Percentiles rank a stretch among this genome's conserved stretches.
Evolutionary conservation across 345 rosid species (phyloP).

Genomic region (Linum usitatissimum): DNA sequence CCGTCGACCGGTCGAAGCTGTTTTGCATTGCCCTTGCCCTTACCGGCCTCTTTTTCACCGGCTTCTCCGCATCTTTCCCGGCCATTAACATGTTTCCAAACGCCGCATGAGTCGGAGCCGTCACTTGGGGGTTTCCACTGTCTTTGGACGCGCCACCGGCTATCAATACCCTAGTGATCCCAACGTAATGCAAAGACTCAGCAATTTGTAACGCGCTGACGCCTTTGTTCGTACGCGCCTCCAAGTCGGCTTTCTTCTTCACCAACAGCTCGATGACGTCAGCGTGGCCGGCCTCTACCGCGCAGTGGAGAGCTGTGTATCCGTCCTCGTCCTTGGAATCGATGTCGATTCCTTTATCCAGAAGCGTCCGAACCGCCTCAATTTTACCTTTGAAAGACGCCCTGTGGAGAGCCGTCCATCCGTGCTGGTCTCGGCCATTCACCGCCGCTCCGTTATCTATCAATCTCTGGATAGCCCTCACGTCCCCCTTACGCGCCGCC

Average conservation of each 20-base stretch:
- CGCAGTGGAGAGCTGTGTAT: slow-evolving; percentile 57
- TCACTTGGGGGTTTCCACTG: slow-evolving; percentile 3
- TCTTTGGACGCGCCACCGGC: slow-evolving; percentile 36
- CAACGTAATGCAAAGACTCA: slow-evolving; percentile 39
- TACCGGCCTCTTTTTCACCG: slow-evolving; percentile 18
- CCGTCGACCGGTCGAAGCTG: slow-evolving; percentile 31
- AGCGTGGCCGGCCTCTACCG: slow-evolving; percentile 42
- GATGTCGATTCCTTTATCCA: slow-evolving; percentile 44
- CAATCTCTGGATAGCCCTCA: slow-evolving; percentile 22
- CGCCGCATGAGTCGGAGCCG: neutral
- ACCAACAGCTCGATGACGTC: slow-evolving; percentile 45
- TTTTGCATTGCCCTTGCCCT: slow-evolving; percentile 22
- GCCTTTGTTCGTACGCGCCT: slow-evolving; percentile 41
- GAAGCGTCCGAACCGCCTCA: slow-evolving; percentile 28
- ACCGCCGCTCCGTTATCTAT: slow-evolving; percentile 42
- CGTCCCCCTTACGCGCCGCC: slow-evolving; percentile 49
- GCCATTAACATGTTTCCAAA: slow-evolving; percentile 11
- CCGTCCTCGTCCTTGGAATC: slow-evolving; percentile 51
- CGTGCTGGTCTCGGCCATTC: slow-evolving; percentile 44
- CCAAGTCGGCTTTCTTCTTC: slow-evolving; percentile 45
- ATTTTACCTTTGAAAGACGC: slow-evolving; percentile 44
- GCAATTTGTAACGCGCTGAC: slow-evolving; percentile 40
- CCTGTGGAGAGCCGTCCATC: slow-evolving; percentile 67
- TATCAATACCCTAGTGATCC: slow-evolving; percentile 40
- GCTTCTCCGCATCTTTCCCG: slow-evolving; percentile 14